phyloP scores from a whole-genome alignment of 768 basidiomycete species.

The Leccinum rimulosum region DNA sequence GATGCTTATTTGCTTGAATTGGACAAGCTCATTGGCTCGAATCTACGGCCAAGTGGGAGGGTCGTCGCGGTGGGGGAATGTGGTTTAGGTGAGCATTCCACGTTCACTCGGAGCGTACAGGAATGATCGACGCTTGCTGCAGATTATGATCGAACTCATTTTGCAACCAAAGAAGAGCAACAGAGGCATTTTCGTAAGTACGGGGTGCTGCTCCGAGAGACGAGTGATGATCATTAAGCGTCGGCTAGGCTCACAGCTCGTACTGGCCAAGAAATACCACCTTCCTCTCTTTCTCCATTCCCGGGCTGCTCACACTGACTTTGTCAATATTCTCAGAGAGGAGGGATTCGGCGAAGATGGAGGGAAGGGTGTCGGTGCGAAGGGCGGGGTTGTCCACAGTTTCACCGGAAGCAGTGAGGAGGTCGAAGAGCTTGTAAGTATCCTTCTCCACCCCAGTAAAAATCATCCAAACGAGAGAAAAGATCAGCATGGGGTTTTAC shows the following conservation, averaged over 20 bases:
- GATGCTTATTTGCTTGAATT: conserved; percentile 61
- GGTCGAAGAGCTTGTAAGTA: conserved; percentile 59
- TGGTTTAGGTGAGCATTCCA: conserved; percentile 55
- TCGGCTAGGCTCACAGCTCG: conserved; percentile 50
- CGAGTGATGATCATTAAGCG: not conserved
- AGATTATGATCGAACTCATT: conserved; percentile 80
- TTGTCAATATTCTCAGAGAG: conserved; percentile 61
- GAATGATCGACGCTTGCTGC: not conserved
- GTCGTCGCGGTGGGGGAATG: conserved; percentile 79
- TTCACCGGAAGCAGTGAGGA: conserved; percentile 71
- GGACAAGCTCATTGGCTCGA: conserved; percentile 48
- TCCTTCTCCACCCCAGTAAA: not conserved
- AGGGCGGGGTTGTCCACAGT: conserved; percentile 79
- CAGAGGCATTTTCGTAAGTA: conserved; percentile 58
- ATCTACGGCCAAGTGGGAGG: conserved; percentile 52
- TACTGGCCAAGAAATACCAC: conserved; percentile 64
- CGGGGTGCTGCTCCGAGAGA: not conserved
- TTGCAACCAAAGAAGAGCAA: conserved; percentile 59
- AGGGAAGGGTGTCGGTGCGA: conserved; percentile 52
- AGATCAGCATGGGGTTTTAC: conserved; percentile 70
- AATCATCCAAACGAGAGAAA: not conserved
- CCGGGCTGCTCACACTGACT: conserved; percentile 69
- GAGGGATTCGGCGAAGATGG: conserved; percentile 62
- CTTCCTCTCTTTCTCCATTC: conserved; percentile 83
- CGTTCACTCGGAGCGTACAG: not conserved